These are phyloP conservation scores for Bathelium albidoporum DNA, from an alignment of 495 filamentous ascomycete genomes.

Conservation along the genomic window DNA sequence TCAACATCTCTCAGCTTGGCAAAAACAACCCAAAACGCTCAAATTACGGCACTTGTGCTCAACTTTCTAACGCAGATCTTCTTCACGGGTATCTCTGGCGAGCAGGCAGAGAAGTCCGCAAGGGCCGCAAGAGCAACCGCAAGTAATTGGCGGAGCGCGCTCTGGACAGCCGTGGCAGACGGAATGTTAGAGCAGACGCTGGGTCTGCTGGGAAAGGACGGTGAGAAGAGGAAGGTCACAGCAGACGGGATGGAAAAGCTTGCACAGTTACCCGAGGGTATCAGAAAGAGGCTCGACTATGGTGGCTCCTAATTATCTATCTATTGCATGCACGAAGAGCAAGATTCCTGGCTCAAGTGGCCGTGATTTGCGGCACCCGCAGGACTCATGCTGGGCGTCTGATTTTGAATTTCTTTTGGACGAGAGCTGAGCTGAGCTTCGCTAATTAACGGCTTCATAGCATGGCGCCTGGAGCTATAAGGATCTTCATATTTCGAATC, in stretches of 20 bases:
- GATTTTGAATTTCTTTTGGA: neutral
- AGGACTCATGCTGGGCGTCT: neutral
- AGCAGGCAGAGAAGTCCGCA: conserved; percentile 83
- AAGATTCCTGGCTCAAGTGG: neutral
- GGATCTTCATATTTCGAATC: neutral
- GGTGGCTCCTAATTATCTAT: neutral
- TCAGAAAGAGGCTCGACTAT: neutral
- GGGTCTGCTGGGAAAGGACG: conserved; percentile 56
- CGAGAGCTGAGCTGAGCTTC: neutral
- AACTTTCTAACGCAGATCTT: conserved; percentile 78
- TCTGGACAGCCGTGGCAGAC: conserved; percentile 81
- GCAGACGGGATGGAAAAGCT: conserved; percentile 1
- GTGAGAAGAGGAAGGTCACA: conserved; percentile 33
- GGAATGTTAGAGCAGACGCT: conserved; percentile 67
- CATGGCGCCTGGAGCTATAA: neutral
- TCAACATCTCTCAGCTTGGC: conserved; percentile 52
- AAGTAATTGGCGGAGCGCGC: conserved; percentile 56
- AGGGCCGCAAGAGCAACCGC: conserved; percentile 65
- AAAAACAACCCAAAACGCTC: conserved; percentile 48
- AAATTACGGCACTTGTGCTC: conserved; percentile 70
- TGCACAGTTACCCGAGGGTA: neutral
- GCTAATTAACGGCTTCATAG: neutral
- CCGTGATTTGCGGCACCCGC: neutral
- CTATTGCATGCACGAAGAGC: neutral
- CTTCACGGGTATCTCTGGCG: conserved; percentile 75